These are phyloP conservation scores for Sporothrix euskadiensis DNA, from an alignment of 2,329 filamentous ascomycete genomes.

Conservation along the genomic window DNA sequence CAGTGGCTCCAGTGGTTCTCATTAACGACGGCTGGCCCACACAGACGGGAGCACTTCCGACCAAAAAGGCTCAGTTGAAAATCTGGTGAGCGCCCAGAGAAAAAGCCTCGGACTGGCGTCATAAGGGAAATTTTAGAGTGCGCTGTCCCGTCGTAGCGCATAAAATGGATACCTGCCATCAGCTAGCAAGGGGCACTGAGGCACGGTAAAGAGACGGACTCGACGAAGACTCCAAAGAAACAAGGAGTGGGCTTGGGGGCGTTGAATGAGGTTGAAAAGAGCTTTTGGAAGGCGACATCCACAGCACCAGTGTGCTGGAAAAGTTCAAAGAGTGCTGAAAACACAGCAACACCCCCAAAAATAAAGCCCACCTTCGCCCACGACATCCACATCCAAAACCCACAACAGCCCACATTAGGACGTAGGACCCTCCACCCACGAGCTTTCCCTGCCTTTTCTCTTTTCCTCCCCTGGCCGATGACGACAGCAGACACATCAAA, in stretches of 20 bases:
- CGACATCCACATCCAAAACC: background rate
- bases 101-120: constrained; percentile 9
- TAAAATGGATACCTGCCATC: background rate
- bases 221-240: background rate
- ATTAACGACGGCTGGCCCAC: background rate
- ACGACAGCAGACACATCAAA: background rate
- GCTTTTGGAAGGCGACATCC: background rate
- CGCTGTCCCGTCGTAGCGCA: background rate
- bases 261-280: background rate
- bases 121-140: background rate
- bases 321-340: background rate
- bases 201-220: background rate
- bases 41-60: background rate
- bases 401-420: background rate
- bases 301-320: background rate
- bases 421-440: background rate
- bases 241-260: background rate
- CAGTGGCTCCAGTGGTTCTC: background rate
- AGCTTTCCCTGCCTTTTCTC: background rate
- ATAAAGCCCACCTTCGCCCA: background rate
- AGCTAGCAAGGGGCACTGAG: background rate
- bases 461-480: constrained; percentile 2
- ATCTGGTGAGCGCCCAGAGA: background rate
- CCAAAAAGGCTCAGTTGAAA: background rate
- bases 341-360: background rate